phyloP scores from a whole-genome alignment of 768 basidiomycete genomes.

The Phlebiopsis gigantea region DNA sequence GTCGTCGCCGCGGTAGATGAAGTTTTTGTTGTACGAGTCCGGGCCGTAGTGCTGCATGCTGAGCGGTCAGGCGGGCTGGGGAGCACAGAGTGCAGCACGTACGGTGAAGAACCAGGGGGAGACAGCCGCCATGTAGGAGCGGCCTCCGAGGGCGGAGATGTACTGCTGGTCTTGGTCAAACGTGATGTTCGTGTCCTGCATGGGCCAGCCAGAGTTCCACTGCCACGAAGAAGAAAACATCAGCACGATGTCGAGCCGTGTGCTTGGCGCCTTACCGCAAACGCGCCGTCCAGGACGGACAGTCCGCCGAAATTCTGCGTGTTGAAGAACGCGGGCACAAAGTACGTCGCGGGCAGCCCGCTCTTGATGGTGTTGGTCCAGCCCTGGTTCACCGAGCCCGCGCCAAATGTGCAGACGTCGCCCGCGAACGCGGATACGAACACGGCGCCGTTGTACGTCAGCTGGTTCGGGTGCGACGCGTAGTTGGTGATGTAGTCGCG shows the following conservation, averaged over 20 bases:
- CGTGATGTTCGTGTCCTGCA: conserved; percentile 21
- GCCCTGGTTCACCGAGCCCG: conserved; percentile 41
- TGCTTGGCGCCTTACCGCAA: conserved; percentile 39
- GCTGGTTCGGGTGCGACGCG: conserved; percentile 52
- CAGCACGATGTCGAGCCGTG: neutral
- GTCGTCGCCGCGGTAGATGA: conserved; percentile 55
- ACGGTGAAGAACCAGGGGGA: conserved; percentile 75
- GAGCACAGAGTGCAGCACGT: conserved; percentile 2
- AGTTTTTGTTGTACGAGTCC: conserved; percentile 70
- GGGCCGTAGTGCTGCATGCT: conserved; percentile 49
- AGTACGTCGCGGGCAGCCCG: conserved; percentile 45
- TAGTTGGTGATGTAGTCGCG: conserved; percentile 51
- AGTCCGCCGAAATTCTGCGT: conserved; percentile 38
- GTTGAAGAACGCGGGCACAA: conserved; percentile 69
- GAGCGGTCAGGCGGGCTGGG: neutral
- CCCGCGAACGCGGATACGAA: conserved; percentile 73
- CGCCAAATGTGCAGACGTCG: conserved; percentile 63
- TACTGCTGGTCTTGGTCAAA: conserved; percentile 19
- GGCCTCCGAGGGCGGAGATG: conserved; percentile 18
- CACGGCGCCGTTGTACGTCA: conserved; percentile 39
- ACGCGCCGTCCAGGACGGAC: conserved; percentile 49
- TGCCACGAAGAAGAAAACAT: conserved; percentile 18
- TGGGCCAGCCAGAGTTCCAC: conserved; percentile 84
- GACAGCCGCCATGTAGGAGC: conserved; percentile 46
- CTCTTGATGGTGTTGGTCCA: conserved; percentile 53